phyloP scores from a whole-genome alignment of 768 basidiomycete genomes.

The Tricholomella constricta region DNA sequence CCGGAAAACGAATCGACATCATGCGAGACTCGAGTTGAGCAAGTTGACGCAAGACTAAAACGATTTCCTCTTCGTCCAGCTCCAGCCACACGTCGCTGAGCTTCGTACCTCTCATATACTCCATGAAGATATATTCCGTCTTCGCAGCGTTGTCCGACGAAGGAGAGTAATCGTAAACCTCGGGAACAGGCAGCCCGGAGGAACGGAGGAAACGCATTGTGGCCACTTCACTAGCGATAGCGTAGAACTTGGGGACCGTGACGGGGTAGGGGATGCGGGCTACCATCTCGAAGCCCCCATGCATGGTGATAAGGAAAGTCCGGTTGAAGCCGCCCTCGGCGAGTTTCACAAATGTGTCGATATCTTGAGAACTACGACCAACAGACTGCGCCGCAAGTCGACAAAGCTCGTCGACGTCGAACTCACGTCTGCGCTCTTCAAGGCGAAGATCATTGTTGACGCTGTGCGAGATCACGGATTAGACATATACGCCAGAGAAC shows the following conservation, averaged over 20 bases:
- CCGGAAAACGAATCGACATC: slow-evolving; percentile 52
- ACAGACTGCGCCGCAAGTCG: slow-evolving; percentile 49
- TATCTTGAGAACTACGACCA: slow-evolving; percentile 34
- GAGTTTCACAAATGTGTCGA: slow-evolving; percentile 41
- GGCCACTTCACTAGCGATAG: slow-evolving; percentile 49
- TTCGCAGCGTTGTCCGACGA: slow-evolving; percentile 38
- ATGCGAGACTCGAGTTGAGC: slow-evolving; percentile 47
- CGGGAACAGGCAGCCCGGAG: slow-evolving; percentile 40
- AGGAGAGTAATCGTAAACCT: slow-evolving; percentile 45
- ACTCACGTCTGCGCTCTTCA: slow-evolving; percentile 43
- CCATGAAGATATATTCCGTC: slow-evolving; percentile 50
- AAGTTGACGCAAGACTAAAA: slow-evolving; percentile 46
- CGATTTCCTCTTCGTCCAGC: slow-evolving; percentile 38
- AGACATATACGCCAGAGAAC: slow-evolving; percentile 27
- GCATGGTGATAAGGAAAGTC: slow-evolving; percentile 39
- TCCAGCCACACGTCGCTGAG: slow-evolving; percentile 43
- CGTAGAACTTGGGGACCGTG: slow-evolving; percentile 37
- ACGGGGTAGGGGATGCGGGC: slow-evolving; percentile 44
- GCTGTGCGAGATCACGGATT: slow-evolving; percentile 30
- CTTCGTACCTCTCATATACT: slow-evolving; percentile 41
- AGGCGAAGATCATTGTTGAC: slow-evolving; percentile 47
- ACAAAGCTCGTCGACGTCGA: slow-evolving; percentile 38
- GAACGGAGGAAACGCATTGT: slow-evolving; percentile 44
- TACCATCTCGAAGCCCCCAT: slow-evolving; percentile 24
- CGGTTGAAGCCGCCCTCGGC: slow-evolving; percentile 49